A percentile compares a stretch with the other conserved stretches of the same genome.
Evolutionary conservation across 192 early-diverging fungal species (phyloP).

Genomic region (Podila horticola): DNA sequence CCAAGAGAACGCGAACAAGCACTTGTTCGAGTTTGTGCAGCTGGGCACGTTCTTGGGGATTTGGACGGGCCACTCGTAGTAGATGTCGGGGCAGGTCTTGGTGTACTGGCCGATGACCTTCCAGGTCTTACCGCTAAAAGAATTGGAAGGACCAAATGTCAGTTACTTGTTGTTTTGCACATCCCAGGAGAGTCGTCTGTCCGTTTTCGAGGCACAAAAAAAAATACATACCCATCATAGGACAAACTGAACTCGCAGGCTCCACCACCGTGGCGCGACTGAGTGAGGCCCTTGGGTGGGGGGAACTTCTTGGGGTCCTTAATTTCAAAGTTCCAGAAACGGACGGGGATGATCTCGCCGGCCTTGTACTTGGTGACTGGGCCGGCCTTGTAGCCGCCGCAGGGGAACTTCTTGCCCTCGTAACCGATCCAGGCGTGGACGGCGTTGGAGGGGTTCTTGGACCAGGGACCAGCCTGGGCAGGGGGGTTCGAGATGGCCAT

Average conservation of each 20-base stretch:
- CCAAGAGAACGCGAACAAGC: slow-evolving; percentile 67
- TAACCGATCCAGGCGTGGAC: slow-evolving; percentile 24
- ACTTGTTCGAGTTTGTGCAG: slow-evolving; percentile 35
- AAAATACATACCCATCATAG: slow-evolving; percentile 50
- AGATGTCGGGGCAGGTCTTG: slow-evolving; percentile 43
- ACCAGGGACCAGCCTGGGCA: slow-evolving; percentile 26
- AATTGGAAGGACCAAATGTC: too few species aligned
- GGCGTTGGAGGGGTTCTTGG: neutral
- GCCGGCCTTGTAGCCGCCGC: slow-evolving; percentile 23
- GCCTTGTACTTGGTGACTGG: slow-evolving; percentile 55
- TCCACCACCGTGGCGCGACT: slow-evolving; percentile 68
- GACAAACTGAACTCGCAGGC: slow-evolving; percentile 72
- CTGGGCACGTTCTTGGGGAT: slow-evolving; percentile 39
- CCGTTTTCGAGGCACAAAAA: too few species aligned
- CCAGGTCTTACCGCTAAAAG: slow-evolving; percentile 56
- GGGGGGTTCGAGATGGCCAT: slow-evolving; percentile 27
- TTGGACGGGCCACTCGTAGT: slow-evolving; percentile 33
- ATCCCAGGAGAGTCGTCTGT: too few species aligned
- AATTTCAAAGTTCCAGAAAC: slow-evolving; percentile 48
- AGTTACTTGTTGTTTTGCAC: too few species aligned
- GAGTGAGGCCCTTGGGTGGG: slow-evolving; percentile 20
- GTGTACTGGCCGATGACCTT: slow-evolving; percentile 37
- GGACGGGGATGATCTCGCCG: slow-evolving; percentile 54
- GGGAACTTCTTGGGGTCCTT: slow-evolving; percentile 19
- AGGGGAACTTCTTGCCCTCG: slow-evolving; percentile 22